Evolutionary conservation across 2,329 filamentous ascomycete species (phyloP).

Genomic region (Penicillium oxalicum): DNA sequence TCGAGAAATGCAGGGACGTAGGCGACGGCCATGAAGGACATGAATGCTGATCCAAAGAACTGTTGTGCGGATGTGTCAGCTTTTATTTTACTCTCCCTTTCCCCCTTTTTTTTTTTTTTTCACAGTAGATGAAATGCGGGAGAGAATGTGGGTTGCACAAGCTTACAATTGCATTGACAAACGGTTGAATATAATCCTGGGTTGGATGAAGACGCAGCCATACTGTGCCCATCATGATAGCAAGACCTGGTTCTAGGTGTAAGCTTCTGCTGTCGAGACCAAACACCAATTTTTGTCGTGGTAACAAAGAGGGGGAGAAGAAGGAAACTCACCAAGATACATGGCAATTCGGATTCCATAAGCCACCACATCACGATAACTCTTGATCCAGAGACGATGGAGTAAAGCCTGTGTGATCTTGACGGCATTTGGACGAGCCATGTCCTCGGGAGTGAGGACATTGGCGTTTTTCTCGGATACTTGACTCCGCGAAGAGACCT

Average conservation of each 20-base stretch:
- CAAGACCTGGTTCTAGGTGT: conserved; percentile 48
- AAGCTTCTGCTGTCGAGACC: too few relatives aligned
- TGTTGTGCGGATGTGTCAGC: conserved; percentile 11
- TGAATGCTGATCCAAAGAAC: conserved; percentile 68
- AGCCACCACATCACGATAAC: conserved; percentile 73
- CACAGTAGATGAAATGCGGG: too few relatives aligned
- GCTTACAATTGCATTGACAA: conserved; percentile 68
- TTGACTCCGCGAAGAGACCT: conserved; percentile 18
- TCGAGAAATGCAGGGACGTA: conserved; percentile 82
- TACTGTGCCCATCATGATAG: conserved; percentile 83
- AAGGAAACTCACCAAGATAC: conserved; percentile 58
- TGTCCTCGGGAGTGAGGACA: conserved; percentile 14
- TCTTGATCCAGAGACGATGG: conserved; percentile 76
- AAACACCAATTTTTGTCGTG: not conserved
- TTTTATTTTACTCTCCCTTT: not conserved
- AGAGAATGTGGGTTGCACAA: not conserved
- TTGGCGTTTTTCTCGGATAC: conserved; percentile 23
- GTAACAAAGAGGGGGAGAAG: conserved; percentile 4
- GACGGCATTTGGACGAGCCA: conserved; percentile 40
- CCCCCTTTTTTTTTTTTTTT: too few relatives aligned
- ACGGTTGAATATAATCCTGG: conserved; percentile 70
- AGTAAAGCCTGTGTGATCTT: conserved; percentile 60
- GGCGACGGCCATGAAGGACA: conserved; percentile 76
- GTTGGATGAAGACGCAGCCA: conserved; percentile 66
- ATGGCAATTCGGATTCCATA: conserved; percentile 79